phyloP scores from a whole-genome alignment of 441 rosid genomes.

The Heliophila coronopifolia region DNA sequence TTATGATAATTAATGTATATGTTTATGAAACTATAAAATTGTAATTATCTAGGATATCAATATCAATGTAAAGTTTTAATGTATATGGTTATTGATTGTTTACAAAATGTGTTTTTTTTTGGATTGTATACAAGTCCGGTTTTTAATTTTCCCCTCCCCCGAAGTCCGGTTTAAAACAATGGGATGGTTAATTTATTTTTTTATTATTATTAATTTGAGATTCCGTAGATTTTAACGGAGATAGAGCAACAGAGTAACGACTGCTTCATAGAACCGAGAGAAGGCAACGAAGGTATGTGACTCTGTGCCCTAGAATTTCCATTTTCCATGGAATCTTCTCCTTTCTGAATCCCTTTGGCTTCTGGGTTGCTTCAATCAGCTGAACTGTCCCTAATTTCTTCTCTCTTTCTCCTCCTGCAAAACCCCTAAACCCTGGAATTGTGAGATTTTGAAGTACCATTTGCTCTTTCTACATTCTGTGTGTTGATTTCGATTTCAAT shows the following conservation, averaged over 20 bases:
- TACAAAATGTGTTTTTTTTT: no score
- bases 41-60: no score
- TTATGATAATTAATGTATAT: background rate
- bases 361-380: background rate
- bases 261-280: constrained; percentile 7
- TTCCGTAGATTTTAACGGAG: background rate
- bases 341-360: background rate
- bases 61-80: no score
- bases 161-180: no score
- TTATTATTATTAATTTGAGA: background rate
- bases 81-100: no score
- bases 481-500: background rate
- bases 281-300: constrained; percentile 18
- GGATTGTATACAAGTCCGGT: no score
- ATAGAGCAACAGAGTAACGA: constrained; percentile 9
- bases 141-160: no score
- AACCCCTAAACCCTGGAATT: constrained; percentile 28
- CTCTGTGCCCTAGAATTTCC: background rate
- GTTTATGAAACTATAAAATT: no score
- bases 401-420: constrained; percentile 3
- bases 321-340: constrained; percentile 10
- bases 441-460: background rate
- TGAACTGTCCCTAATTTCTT: background rate
- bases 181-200: no score
- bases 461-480: background rate